Evolutionary conservation across 78 protist genomes (phyloP), one percentile per base, ranked within the genome.

Genomic region (Dictyostelium brefeldianum): DNA sequence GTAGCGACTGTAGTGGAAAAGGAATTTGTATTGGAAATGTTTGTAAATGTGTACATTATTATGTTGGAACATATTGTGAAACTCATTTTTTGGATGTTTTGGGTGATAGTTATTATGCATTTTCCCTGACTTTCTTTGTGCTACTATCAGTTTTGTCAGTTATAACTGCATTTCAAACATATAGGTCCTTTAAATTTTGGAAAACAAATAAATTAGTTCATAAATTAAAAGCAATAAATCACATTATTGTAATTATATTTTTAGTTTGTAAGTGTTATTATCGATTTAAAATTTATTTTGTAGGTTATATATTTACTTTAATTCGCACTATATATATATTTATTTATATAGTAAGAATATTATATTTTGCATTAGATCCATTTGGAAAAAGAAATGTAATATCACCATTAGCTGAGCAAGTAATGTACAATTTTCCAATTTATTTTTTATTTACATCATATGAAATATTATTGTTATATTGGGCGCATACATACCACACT

Each of bases 321-420:
- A 69, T n/a, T n/a, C n/a, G n/a, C n/a, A n/a, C n/a, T n/a, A n/a
- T n/a, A n/a, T n/a, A n/a, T n/a, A n/a, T n/a, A n/a, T n/a, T n/a
- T n/a, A 82, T n/a, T 53, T 70, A 36, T 14, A 14, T 43, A 84
- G 91, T 71, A 7, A 36, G 83, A 77, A 67, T 87, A 20, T 27
- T 87, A 31, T 87, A 75, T 64, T 77, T 87, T 48, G 51, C 78
- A 48, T 74, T 18, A 27, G 92, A 87, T 48, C 92, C 92, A 54
- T 87, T 81, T 81, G 59, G 81, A 27, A 29, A 53, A 14, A 9
- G 51, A 11, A 81, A 57, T 25, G 22, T 36, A 4, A 43, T 77
- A 9, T 75, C 92, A 25, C 50, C 27, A 59, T 41, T 64, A 50
- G 25, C 67, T 11, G 31, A 62, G 3, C 48, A 70, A 25, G 67